Evolutionary conservation across 805 yeast genomes (phyloP).

Genomic region (Debaryomyces maramus): DNA sequence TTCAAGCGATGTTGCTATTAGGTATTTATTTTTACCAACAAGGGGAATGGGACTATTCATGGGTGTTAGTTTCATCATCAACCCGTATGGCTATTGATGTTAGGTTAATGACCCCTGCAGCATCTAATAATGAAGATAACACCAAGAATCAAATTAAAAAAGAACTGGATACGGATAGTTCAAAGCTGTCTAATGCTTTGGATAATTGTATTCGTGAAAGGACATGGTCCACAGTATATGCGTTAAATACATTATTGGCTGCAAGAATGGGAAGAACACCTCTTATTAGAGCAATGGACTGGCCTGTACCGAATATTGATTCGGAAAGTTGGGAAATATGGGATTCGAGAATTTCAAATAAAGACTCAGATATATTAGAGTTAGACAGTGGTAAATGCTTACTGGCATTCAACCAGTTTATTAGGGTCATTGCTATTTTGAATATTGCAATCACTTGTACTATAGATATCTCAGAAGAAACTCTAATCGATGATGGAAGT

Average conservation of each 20-base stretch:
- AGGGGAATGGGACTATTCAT: slow-evolving; percentile 26
- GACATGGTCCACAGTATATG: slow-evolving; percentile 24
- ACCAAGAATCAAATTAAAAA: slow-evolving; percentile 3
- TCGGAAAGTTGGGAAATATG: slow-evolving; percentile 29
- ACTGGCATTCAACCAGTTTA: slow-evolving; percentile 17
- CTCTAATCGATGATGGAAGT: slow-evolving; percentile 8
- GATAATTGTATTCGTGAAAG: slow-evolving; percentile 19
- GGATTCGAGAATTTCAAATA: slow-evolving; percentile 20
- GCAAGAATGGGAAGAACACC: slow-evolving; percentile 26
- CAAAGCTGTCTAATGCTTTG: slow-evolving; percentile 5
- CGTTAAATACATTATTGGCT: slow-evolving; percentile 21
- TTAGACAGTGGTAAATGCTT: slow-evolving; percentile 22
- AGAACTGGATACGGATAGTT: slow-evolving; percentile 1
- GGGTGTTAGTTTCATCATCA: slow-evolving; percentile 22
- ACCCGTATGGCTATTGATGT: slow-evolving; percentile 27
- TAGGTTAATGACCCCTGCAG: slow-evolving; percentile 15
- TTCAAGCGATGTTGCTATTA: slow-evolving; percentile 20
- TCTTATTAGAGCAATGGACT: slow-evolving; percentile 21
- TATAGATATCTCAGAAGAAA: slow-evolving; percentile 12
- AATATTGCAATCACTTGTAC: slow-evolving; percentile 23
- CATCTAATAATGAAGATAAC: slow-evolving; percentile 4
- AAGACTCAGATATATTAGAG: slow-evolving; percentile 2
- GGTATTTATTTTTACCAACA: slow-evolving; percentile 20
- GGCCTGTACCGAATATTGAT: slow-evolving; percentile 21
- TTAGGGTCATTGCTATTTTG: slow-evolving; percentile 16